phyloP scores from a whole-genome alignment of 2,329 filamentous ascomycete species.

The Penicillium glabrum region DNA sequence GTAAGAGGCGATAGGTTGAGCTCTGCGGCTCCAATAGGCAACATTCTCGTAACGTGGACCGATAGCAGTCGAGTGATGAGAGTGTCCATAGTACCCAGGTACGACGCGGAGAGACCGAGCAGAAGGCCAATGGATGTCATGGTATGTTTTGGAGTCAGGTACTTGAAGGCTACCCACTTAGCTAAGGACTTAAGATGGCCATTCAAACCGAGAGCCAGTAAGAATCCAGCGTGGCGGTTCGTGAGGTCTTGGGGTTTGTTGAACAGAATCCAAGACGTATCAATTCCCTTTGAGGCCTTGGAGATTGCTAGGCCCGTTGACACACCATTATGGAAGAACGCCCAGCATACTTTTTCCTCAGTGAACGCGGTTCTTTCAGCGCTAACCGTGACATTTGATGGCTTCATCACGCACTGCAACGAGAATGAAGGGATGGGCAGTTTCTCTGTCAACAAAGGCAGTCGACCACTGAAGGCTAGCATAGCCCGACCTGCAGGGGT shows the following conservation, averaged over 20 bases:
- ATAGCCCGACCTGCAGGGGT: conserved; percentile 85
- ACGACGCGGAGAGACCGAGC: conserved; percentile 86
- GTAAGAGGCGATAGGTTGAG: conserved; percentile 89
- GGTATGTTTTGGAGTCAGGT: conserved; percentile 96
- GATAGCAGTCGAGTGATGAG: conserved; percentile 89
- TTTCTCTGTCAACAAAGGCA: conserved; percentile 88
- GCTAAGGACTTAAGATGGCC: conserved; percentile 92
- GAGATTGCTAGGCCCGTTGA: conserved; percentile 92
- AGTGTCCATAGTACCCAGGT: conserved; percentile 95
- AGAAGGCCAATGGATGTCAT: conserved; percentile 99
- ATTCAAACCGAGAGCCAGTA: conserved; percentile 87
- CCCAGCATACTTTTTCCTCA: conserved; percentile 97
- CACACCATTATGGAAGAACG: conserved; percentile 95
- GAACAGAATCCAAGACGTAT: conserved; percentile 98
- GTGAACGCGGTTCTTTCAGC: conserved; percentile 84
- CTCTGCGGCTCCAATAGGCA: conserved; percentile 88
- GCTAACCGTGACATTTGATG: conserved; percentile 87
- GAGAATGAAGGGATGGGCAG: conserved; percentile 89
- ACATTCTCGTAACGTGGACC: conserved; percentile 92
- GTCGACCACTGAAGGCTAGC: conserved; percentile 81
- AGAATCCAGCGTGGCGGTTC: conserved; percentile 92
- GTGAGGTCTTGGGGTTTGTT: conserved; percentile 93
- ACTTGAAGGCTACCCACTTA: conserved; percentile 99
- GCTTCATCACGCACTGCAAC: conserved; percentile 86
- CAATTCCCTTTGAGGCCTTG: conserved; percentile 84